Evolutionary conservation across 805 yeast species (phyloP), one percentile per base, ranked within the genome.

Genomic region (Candida hispaniensis): DNA sequence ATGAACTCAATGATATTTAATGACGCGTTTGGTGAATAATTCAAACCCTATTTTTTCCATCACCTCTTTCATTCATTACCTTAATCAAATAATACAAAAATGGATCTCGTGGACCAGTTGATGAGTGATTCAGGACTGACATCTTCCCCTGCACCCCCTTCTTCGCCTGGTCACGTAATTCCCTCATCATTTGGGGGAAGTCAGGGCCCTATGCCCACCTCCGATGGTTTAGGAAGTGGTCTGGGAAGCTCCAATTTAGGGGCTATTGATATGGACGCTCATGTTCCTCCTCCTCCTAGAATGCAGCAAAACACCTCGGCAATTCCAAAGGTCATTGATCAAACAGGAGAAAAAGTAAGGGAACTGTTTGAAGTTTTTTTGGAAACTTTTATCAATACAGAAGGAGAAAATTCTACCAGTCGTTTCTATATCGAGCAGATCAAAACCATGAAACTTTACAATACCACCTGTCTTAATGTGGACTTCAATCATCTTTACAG

Each of bases 261-360:
- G 11, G 23, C 30, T 4, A 26, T 25, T 3, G 38, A 19, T 5
- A 18, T 26, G 18, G 38, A 26, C 15, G 25, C 10, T 7, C 20
- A 18, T 18, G 15, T 16, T 19, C 10, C 22, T n/a, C 22, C 22
- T 19, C n/a, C n/a, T n/a, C 10, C n/a, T 9, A n/a, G 22, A 8
- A 19, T 8, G n/a, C 22, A n/a, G n/a, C 8, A 19, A 8, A 19
- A 19, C n/a, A n/a, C 22, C 22, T 19, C 35, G 6, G 73, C 74
- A 16, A 81, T 88, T 36, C 85, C 93, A 16, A 82, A 79, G 52
- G 94, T 91, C 16, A 72, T 72, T 16, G 98, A 91, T 60, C 73
- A 74, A 29, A 83, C 95, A 3, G 96, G 94, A 41, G 96, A 86
- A 53, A 82, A 82, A 47, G 96, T 91, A 11, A 71, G 88, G 26